phyloP scores from a whole-genome alignment of 768 basidiomycete genomes.

The Polyporus arcularius region DNA sequence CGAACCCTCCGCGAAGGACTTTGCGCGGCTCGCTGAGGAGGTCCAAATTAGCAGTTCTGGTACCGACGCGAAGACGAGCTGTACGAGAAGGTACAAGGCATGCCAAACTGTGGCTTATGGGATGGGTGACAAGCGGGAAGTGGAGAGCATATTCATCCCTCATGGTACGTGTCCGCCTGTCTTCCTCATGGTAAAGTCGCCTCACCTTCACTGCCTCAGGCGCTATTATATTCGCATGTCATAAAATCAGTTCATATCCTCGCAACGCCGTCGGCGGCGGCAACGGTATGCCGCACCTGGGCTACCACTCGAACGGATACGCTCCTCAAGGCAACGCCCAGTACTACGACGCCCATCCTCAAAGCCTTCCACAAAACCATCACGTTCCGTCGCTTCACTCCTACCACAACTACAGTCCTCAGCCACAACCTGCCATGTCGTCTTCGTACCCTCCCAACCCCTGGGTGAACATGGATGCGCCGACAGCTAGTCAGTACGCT shows the following conservation, averaged over 20 bases:
- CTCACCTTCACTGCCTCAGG: constrained; percentile 39
- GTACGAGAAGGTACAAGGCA: constrained; percentile 81
- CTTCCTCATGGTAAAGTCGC: constrained; percentile 16
- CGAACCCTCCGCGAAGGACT: constrained; percentile 39
- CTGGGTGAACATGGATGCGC: constrained; percentile 15
- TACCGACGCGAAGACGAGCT: constrained; percentile 81
- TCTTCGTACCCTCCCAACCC: constrained; percentile 18
- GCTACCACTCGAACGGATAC: constrained; percentile 29
- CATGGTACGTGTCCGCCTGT: constrained; percentile 56
- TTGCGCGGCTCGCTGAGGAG: constrained; percentile 63
- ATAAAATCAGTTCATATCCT: constrained; percentile 52
- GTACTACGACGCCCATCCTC: constrained; percentile 32
- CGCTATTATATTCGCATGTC: constrained; percentile 72
- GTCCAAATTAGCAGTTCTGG: constrained; percentile 62
- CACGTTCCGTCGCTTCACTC: constrained; percentile 23
- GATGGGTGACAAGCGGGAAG: constrained; percentile 57
- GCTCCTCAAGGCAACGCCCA: constrained; percentile 25
- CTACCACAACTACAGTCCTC: constrained; percentile 23
- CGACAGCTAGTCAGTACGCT: constrained; percentile 10
- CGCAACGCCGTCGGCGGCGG: constrained; percentile 22
- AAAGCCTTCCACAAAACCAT: constrained; percentile 25
- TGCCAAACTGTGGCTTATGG: constrained; percentile 53
- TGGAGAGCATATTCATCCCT: constrained; percentile 88
- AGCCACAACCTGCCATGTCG: constrained; percentile 16
- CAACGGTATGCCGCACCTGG: constrained; percentile 20